A percentile compares a stretch with the other conserved stretches of the same genome.
These are phyloP conservation scores for Penicillium nucicola DNA, from an alignment of 495 filamentous ascomycete genomes.

Conservation along the genomic window DNA sequence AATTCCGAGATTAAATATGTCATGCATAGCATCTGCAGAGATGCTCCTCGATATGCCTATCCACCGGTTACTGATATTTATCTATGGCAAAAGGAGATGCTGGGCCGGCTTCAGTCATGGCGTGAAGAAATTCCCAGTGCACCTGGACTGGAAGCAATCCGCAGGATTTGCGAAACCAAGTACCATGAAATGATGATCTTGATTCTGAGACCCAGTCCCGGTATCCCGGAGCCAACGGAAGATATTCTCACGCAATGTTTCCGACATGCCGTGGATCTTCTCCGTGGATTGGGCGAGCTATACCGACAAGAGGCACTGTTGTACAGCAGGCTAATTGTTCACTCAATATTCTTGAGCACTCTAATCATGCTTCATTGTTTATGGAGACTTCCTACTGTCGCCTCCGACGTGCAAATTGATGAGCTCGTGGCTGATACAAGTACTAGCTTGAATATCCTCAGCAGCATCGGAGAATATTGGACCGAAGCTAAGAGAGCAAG, in stretches of 20 bases:
- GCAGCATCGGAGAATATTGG: conserved; percentile 48
- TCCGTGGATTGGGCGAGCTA: conserved; percentile 32
- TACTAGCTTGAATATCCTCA: conserved; percentile 39
- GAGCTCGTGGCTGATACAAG: conserved; percentile 35
- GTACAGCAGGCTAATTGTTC: conserved; percentile 40
- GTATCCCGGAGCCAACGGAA: conserved; percentile 38
- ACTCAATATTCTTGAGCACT: conserved; percentile 39
- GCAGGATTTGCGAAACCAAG: conserved; percentile 29
- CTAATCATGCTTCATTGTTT: conserved; percentile 43
- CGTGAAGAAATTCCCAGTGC: conserved; percentile 21
- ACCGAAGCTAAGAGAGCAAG: conserved; percentile 39
- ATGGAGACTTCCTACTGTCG: conserved; percentile 33
- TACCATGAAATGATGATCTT: conserved; percentile 46
- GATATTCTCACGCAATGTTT: conserved; percentile 32
- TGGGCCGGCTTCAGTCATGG: conserved; percentile 33
- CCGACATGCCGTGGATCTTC: conserved; percentile 31
- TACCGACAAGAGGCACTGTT: conserved; percentile 32
- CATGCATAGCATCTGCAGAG: conserved; percentile 41
- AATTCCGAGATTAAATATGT: conserved; percentile 51
- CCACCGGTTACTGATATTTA: conserved; percentile 37
- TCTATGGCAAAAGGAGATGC: conserved; percentile 39
- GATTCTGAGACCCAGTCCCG: conserved; percentile 40
- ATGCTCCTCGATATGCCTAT: conserved; percentile 36
- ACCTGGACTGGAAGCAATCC: conserved; percentile 14
- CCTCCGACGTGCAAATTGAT: conserved; percentile 34